Evolutionary conservation across 2,329 filamentous ascomycete genomes (phyloP).

Genomic region (Sodiomyces alkalinus): DNA sequence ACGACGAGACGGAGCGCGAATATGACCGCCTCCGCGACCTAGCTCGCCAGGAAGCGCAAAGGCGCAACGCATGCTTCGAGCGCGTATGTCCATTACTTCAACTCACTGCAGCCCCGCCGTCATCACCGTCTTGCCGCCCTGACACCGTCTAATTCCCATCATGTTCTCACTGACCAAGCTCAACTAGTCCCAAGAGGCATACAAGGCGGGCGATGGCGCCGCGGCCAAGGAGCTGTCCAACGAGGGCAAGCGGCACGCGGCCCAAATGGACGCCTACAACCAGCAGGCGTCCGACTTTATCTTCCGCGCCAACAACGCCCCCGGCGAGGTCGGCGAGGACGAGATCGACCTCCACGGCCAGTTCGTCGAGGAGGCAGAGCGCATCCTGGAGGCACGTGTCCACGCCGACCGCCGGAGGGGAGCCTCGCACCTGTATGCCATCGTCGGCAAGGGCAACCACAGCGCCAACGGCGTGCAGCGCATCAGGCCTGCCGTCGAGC

Average conservation of each 20-base stretch:
- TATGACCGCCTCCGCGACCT: constrained; percentile 82
- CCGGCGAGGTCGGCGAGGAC: constrained; percentile 58
- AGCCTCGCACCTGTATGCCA: constrained; percentile 78
- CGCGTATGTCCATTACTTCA: no score
- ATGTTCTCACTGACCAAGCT: no score
- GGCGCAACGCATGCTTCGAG: constrained; percentile 66
- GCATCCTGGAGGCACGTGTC: constrained; percentile 77
- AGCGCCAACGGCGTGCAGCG: constrained; percentile 70
- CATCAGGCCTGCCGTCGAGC: constrained; percentile 88
- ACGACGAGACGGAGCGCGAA: constrained; percentile 59
- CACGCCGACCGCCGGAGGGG: constrained; percentile 57
- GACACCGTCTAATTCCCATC: no score
- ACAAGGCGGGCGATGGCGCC: constrained; percentile 67
- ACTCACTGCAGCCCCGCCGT: no score
- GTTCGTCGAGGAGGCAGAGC: constrained; percentile 87
- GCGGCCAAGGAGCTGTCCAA: constrained; percentile 72
- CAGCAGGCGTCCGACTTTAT: constrained; percentile 85
- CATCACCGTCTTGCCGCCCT: no score
- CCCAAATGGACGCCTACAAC: constrained; percentile 79
- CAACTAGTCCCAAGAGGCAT: constrained; percentile 70
- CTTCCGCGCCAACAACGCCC: constrained; percentile 85
- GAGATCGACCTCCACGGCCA: constrained; percentile 91
- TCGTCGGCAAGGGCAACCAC: constrained; percentile 93
- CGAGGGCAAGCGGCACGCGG: constrained; percentile 71
- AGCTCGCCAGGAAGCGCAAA: constrained; percentile 64